Base-by-base conservation (phyloP, 2,329 filamentous ascomycete species). In the Paramyrothecium roridum region DNA sequence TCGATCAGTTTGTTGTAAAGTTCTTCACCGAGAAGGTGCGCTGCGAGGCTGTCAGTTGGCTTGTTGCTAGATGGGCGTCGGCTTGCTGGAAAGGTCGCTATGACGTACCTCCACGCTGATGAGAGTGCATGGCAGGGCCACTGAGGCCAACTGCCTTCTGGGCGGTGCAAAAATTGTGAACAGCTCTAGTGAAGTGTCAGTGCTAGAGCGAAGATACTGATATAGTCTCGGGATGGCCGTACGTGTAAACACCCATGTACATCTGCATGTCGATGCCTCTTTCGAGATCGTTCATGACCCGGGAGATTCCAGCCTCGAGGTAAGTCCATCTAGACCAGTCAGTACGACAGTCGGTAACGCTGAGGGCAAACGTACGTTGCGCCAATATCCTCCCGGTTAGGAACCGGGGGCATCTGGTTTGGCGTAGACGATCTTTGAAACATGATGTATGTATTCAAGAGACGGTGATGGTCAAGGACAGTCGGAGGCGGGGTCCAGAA, bases 121-220 rank as follows among this genome's bases (percentile, higher is more conserved):
- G 72, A 2, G 67, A 66, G n/a, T 73, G 68, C 67, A 73, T 72
- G 22, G 69, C 66, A n/a, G 71, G 69, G 16, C 69, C 67, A 16
- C 74, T 75, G 52, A 83, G 80, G n/a, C 84, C 83, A 48, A 93
- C 86, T 1, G 91, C 91, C 72, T 98, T 98, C 73, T 98, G 95
- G 22, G 95, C 96, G 55, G 95, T 99, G 73, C 95, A 99, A 74
- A 99, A 99, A 78, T 99, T 97, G 77, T 99, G 95, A 51, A 99
- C 95, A 58, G 93, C 92, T 53, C 82, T 93, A 70, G 54, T 30
- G 51, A 48, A 48, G 43, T 20, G 67, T 83, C 62, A 83, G 75
- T 46, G 53, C 53, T 3, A 26, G 20, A 52, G 21, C 26, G 37
- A 46, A 22, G 20, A 34, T 47, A 45, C 40, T 47, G 13, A 30